Percentiles rank a stretch among this genome's conserved stretches.
Evolutionary conservation across 139 green algal genomes (phyloP).

Genomic region (Marvania coccoides): DNA sequence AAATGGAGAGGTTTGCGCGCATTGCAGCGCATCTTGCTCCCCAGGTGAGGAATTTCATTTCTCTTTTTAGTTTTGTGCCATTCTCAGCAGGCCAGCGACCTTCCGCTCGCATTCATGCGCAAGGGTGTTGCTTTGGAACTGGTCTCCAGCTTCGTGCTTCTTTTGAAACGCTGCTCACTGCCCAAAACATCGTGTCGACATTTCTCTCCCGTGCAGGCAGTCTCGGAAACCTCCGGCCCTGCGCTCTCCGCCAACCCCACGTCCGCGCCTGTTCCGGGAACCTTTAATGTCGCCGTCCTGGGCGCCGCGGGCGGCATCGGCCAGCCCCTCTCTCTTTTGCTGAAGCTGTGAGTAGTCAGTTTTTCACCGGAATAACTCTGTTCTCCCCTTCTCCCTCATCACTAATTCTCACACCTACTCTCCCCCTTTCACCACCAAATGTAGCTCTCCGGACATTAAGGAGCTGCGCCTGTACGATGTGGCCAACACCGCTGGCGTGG

Average conservation of each 20-base stretch:
- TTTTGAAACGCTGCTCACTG: background rate
- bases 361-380: too few species aligned
- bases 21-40: background rate
- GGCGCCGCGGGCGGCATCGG: slow-evolving; percentile 81
- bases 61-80: background rate
- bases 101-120: background rate
- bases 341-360: slow-evolving; percentile 61
- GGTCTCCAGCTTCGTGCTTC: background rate
- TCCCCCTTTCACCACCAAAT: background rate
- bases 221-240: too few species aligned
- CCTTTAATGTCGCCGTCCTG: slow-evolving; percentile 62
- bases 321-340: slow-evolving; percentile 76
- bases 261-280: background rate
- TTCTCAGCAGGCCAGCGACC: background rate
- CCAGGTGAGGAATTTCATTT: background rate
- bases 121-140: background rate
- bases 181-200: too few species aligned
- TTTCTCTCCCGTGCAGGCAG: too few species aligned
- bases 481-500: slow-evolving; percentile 81
- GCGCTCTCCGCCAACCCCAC: too few species aligned
- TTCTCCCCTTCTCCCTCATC: background rate
- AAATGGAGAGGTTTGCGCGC: background rate
- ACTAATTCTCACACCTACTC: background rate
- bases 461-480: slow-evolving; percentile 97
- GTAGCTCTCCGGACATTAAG: background rate